A percentile compares a stretch with the other conserved stretches of the same genome.
Conservation (phyloP, 805 yeast species). For the Zygosaccharomyces lentus region DNA sequence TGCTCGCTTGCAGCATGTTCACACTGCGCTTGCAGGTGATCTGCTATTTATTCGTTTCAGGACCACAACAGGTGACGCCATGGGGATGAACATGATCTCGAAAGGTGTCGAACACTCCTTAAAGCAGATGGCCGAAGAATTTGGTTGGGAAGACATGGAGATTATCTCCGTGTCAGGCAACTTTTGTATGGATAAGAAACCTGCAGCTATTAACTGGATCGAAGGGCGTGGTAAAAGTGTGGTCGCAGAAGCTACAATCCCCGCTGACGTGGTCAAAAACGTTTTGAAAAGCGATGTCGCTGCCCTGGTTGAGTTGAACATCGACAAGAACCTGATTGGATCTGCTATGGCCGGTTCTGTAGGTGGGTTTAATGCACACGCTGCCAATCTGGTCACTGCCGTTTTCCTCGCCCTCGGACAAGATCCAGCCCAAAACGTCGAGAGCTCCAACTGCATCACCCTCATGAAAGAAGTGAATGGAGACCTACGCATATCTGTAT, state of each 20-base stretch:
- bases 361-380: slow-evolving; percentile 98
- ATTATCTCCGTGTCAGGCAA: slow-evolving; percentile 93
- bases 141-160: slow-evolving; percentile 93
- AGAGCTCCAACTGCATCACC: slow-evolving; percentile 95
- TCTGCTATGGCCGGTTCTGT: slow-evolving; percentile 98
- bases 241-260: slow-evolving; percentile 92
- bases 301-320: slow-evolving; percentile 84
- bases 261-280: slow-evolving; percentile 69
- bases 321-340: slow-evolving; percentile 86
- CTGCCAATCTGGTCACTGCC: slow-evolving; percentile 94
- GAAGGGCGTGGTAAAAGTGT: slow-evolving; percentile 98
- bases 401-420: slow-evolving; percentile 94
- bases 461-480: slow-evolving; percentile 83
- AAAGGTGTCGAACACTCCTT: slow-evolving; percentile 93
- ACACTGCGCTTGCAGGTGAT: slow-evolving; percentile 93
- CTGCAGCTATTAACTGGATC: slow-evolving; percentile 98
- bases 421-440: slow-evolving; percentile 99
- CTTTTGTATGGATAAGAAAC: slow-evolving; percentile 95
- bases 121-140: slow-evolving; percentile 76
- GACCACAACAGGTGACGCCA: slow-evolving; percentile 99
- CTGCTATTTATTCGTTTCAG: slow-evolving; percentile 84
- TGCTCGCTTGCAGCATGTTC: slow-evolving; percentile 86
- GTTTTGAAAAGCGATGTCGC: slow-evolving; percentile 90
- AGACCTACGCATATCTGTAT: slow-evolving; percentile 85
- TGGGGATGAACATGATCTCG: slow-evolving; percentile 99